Conservation (phyloP, 1,284 basidiomycete genomes). For the Irpex rosettiformis region DNA sequence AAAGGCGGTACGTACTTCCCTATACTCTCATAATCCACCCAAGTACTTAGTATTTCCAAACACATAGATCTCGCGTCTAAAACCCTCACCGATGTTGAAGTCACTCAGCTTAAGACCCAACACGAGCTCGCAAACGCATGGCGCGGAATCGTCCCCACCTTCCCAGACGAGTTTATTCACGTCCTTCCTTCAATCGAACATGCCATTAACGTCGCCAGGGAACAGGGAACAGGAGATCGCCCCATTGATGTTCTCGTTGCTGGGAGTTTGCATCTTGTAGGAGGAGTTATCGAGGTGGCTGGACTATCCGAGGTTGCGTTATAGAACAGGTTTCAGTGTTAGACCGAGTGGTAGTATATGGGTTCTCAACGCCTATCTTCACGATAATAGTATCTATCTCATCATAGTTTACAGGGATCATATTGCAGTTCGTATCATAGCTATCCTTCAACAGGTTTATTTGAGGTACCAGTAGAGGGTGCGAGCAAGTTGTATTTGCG, state of each 20-base stretch:
- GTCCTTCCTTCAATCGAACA: slow-evolving; percentile 90
- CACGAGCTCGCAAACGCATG: slow-evolving; percentile 76
- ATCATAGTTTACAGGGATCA: neutral
- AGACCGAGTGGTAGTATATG: too few relatives aligned
- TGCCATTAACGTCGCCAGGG: slow-evolving; percentile 64
- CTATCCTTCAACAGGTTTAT: slow-evolving; percentile 6
- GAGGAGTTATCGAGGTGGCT: slow-evolving; percentile 91
- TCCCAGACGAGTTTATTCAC: slow-evolving; percentile 60
- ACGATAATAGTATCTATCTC: neutral
- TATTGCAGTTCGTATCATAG: slow-evolving; percentile 10
- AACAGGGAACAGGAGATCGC: too few relatives aligned
- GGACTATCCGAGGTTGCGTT: slow-evolving; percentile 66
- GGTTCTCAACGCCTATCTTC: too few relatives aligned
- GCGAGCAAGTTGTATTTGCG: too few relatives aligned
- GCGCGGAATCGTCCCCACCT: slow-evolving; percentile 60
- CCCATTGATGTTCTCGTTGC: slow-evolving; percentile 74
- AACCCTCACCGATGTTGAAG: slow-evolving; percentile 61
- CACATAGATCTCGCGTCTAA: slow-evolving; percentile 68
- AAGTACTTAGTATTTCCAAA: neutral
- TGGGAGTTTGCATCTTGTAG: slow-evolving; percentile 93
- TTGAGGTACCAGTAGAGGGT: neutral
- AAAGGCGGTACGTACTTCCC: slow-evolving; percentile 70
- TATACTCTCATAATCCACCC: neutral
- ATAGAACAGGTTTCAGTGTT: slow-evolving; percentile 1
- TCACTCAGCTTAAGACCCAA: slow-evolving; percentile 72